These are phyloP conservation scores for Vitis hybrid DNA, from an alignment of 177 flowering plant genomes.

Conservation along the genomic window DNA sequence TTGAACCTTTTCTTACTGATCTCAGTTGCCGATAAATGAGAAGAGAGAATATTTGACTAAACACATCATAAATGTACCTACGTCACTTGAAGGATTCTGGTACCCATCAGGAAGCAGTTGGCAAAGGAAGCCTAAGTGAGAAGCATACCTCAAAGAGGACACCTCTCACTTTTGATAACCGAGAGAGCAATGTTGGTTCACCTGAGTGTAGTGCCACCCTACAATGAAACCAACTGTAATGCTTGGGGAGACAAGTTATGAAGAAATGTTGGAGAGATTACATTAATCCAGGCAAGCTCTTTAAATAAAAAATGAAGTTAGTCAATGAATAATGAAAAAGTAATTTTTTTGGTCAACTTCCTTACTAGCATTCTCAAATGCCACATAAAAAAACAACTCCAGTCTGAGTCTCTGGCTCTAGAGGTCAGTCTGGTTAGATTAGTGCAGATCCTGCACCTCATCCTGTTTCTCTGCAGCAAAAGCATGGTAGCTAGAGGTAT, in stretches of 20 bases:
- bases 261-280: constrained; percentile 17
- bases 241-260: constrained; percentile 34
- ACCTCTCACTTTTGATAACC: constrained; percentile 42
- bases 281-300: constrained; percentile 14
- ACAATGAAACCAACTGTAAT: constrained; percentile 44
- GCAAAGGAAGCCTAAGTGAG: constrained; percentile 39
- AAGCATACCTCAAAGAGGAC: constrained; percentile 58
- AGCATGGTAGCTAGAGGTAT: constrained; percentile 47
- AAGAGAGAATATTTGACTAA: background rate
- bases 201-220: constrained; percentile 32
- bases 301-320: constrained; percentile 6
- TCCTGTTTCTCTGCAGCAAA: constrained; percentile 62
- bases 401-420: constrained; percentile 39
- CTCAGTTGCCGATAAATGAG: too few relatives aligned
- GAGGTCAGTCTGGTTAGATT: constrained; percentile 51
- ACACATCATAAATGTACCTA: background rate
- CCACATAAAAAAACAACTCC: constrained; percentile 32
- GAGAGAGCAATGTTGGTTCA: constrained; percentile 31
- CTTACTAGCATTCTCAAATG: constrained; percentile 46
- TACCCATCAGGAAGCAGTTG: constrained; percentile 15
- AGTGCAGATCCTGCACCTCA: constrained; percentile 53
- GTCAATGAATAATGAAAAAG: constrained; percentile 9
- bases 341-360: constrained; percentile 15
- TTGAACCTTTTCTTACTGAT: too few relatives aligned
- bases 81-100: constrained; percentile 4